phyloP scores from a whole-genome alignment of 441 rosid species.

The Pelargonium citronellum region DNA sequence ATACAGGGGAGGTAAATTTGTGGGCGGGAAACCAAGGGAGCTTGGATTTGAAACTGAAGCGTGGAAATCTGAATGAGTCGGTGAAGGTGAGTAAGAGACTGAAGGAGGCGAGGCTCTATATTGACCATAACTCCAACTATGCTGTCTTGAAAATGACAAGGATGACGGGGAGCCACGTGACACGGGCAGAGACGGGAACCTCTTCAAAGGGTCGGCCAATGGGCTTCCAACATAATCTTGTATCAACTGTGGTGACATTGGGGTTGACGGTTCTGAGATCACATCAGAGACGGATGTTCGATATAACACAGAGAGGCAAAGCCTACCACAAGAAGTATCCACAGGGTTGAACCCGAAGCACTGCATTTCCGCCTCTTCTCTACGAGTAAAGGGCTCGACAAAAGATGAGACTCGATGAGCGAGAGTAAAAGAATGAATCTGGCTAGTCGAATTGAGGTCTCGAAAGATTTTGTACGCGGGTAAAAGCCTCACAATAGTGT shows the following conservation, averaged over 20 bases:
- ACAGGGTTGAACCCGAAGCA: slow-evolving; percentile 77
- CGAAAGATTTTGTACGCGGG: slow-evolving; percentile 85
- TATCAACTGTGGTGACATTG: slow-evolving; percentile 75
- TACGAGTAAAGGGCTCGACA: slow-evolving; percentile 68
- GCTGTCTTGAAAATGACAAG: slow-evolving; percentile 64
- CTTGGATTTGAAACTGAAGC: slow-evolving; percentile 47
- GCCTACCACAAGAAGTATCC: slow-evolving; percentile 76
- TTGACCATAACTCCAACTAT: slow-evolving; percentile 80
- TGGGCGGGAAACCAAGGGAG: slow-evolving; percentile 34
- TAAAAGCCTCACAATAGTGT: slow-evolving; percentile 71
- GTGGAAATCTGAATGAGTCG: slow-evolving; percentile 64
- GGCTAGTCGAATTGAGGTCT: slow-evolving; percentile 65
- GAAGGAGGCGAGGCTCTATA: slow-evolving; percentile 64
- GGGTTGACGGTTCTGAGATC: slow-evolving; percentile 62
- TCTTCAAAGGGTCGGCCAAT: slow-evolving; percentile 74
- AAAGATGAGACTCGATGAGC: slow-evolving; percentile 75
- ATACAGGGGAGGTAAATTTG: slow-evolving; percentile 45
- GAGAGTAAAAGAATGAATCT: slow-evolving; percentile 50
- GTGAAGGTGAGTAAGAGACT: slow-evolving; percentile 68
- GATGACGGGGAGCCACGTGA: slow-evolving; percentile 73
- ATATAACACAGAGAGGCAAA: slow-evolving; percentile 73
- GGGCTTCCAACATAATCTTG: slow-evolving; percentile 94
- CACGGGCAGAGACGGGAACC: slow-evolving; percentile 64
- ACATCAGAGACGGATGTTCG: slow-evolving; percentile 55
- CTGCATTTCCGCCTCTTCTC: slow-evolving; percentile 83